Percentiles rank a stretch among this genome's conserved stretches.
Evolutionary conservation across 2,329 filamentous ascomycete species (phyloP).

Genomic region (Epichloe gansuensis): DNA sequence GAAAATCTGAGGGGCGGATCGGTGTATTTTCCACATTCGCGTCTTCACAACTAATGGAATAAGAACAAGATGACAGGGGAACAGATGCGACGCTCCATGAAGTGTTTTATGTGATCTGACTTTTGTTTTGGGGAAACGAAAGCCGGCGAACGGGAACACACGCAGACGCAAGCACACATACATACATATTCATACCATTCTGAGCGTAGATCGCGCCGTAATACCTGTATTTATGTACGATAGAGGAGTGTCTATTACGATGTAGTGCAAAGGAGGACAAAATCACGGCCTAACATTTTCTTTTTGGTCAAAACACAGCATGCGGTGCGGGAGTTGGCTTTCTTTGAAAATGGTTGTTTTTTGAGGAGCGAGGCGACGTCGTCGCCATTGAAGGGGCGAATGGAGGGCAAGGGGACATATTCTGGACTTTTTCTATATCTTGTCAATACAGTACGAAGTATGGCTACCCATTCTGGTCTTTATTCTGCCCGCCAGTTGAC

Average conservation of each 20-base stretch:
- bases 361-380: neutral
- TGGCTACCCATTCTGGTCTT: neutral
- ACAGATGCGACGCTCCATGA: constrained; percentile 8
- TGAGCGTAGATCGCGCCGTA: constrained; percentile 16
- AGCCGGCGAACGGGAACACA: neutral
- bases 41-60: neutral
- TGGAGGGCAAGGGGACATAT: constrained; percentile 1
- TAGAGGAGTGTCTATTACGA: constrained; percentile 16
- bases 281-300: constrained; percentile 11
- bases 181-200: neutral
- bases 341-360: constrained; percentile 1
- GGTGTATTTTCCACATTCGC: neutral
- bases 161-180: neutral
- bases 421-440: neutral
- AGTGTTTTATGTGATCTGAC: neutral
- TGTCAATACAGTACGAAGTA: neutral
- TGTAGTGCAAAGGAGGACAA: constrained; percentile 7
- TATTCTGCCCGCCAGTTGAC: constrained; percentile 20
- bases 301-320: constrained; percentile 4
- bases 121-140: constrained; percentile 16
- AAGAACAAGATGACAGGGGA: constrained; percentile 1
- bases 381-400: neutral
- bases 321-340: constrained; percentile 6
- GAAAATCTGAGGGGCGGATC: neutral
- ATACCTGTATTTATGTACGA: constrained; percentile 28